Percentiles rank a stretch among this genome's conserved stretches.
phyloP scores from a whole-genome alignment of 2,329 filamentous ascomycete genomes.

The Byssoonygena ceratinophila region DNA sequence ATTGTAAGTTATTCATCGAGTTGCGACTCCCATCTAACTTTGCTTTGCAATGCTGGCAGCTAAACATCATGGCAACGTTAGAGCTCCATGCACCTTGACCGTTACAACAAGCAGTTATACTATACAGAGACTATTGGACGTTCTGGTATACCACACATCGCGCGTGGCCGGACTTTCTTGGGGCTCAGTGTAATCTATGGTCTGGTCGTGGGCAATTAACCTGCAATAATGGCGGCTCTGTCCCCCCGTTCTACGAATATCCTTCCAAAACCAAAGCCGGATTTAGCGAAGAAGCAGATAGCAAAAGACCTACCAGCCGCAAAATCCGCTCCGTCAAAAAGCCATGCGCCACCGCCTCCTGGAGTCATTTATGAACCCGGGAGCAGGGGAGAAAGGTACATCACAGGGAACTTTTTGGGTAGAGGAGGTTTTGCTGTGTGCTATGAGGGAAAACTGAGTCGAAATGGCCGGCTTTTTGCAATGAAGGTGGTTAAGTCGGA shows the following conservation, averaged over 20 bases:
- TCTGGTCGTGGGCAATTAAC: neutral
- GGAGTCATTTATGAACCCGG: constrained; percentile 37
- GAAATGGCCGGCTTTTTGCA: constrained; percentile 38
- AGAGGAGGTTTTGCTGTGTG: constrained; percentile 44
- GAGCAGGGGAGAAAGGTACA: constrained; percentile 36
- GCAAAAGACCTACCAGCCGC: constrained; percentile 22
- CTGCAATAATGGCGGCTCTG: constrained; percentile 29
- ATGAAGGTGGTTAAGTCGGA: constrained; percentile 43
- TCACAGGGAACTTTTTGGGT: constrained; percentile 38
- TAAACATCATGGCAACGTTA: neutral
- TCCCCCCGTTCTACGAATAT: constrained; percentile 42
- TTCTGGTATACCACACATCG: neutral
- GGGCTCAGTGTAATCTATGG: neutral
- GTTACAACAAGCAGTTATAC: neutral
- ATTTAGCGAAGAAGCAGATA: constrained; percentile 28
- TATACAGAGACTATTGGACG: neutral
- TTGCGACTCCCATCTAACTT: too few relatives aligned
- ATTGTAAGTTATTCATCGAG: neutral
- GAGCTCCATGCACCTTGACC: neutral
- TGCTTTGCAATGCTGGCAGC: too few relatives aligned
- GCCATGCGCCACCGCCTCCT: constrained; percentile 39
- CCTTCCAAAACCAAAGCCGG: constrained; percentile 34
- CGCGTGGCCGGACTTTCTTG: neutral
- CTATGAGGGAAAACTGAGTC: constrained; percentile 38
- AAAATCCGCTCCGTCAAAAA: constrained; percentile 31